Evolutionary conservation across 1,284 basidiomycete genomes (phyloP).

Genomic region (Ganoderma sinense): DNA sequence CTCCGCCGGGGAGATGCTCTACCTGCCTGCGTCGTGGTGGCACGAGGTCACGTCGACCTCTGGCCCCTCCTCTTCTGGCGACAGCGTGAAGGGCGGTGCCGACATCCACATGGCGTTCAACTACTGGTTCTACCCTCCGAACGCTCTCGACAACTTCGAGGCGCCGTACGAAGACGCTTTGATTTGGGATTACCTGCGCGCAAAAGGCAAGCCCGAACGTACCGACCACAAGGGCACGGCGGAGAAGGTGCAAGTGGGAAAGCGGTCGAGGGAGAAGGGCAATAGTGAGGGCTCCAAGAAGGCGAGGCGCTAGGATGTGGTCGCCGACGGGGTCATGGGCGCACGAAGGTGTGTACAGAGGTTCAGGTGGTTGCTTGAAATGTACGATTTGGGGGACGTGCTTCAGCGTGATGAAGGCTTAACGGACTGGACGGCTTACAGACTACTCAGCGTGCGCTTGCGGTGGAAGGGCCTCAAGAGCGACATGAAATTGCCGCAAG

Average conservation of each 20-base stretch:
- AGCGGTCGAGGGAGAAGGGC: slow-evolving; percentile 18
- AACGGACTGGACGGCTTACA: slow-evolving; percentile 7
- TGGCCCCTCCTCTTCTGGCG: slow-evolving; percentile 3
- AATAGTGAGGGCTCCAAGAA: slow-evolving; percentile 20
- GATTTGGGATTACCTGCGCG: slow-evolving; percentile 39
- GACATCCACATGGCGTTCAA: slow-evolving; percentile 45
- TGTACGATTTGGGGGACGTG: background rate
- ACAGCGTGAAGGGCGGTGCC: slow-evolving; percentile 15
- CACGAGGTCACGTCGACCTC: slow-evolving; percentile 44
- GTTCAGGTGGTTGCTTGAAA: background rate
- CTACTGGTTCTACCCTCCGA: slow-evolving; percentile 46
- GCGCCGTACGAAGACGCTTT: slow-evolving; percentile 39
- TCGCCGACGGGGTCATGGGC: background rate
- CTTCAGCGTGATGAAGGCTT: background rate
- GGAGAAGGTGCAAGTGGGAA: slow-evolving; percentile 16
- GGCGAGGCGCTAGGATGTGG: slow-evolving; percentile 18
- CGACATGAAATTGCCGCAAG: slow-evolving; percentile 5
- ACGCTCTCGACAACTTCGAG: slow-evolving; percentile 37
- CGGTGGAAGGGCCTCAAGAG: background rate
- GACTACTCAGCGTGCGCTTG: slow-evolving; percentile 9
- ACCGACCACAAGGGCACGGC: background rate
- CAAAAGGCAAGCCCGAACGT: slow-evolving; percentile 13
- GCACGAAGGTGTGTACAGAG: background rate
- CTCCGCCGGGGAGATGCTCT: slow-evolving; percentile 42
- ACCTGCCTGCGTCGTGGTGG: slow-evolving; percentile 45